Conservation (phyloP, 2,329 filamentous ascomycete species). For the Onygenales sp. region DNA sequence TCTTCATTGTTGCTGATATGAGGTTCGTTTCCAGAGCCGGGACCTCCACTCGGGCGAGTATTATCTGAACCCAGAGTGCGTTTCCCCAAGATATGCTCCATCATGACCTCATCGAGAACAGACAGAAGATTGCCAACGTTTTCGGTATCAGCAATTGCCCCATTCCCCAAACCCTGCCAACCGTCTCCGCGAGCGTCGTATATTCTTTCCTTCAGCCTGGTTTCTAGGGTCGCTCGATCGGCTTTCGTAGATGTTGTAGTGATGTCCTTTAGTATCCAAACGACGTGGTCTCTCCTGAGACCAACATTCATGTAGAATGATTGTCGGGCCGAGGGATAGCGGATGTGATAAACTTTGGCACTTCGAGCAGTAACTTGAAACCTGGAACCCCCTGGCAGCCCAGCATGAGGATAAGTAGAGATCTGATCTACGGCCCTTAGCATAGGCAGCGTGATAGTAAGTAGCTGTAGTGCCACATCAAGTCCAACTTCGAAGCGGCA, state of each 20-base stretch:
- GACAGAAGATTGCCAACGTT: slow-evolving; percentile 24
- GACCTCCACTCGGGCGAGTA: neutral
- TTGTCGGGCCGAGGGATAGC: slow-evolving; percentile 24
- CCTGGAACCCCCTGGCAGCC: slow-evolving; percentile 12
- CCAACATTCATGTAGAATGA: slow-evolving; percentile 23
- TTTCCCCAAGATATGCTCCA: slow-evolving; percentile 3
- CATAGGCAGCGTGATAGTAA: slow-evolving; percentile 29
- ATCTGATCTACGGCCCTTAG: slow-evolving; percentile 28
- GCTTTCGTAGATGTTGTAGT: slow-evolving; percentile 11
- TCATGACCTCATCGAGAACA: slow-evolving; percentile 9
- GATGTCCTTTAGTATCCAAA: slow-evolving; percentile 29
- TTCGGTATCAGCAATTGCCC: slow-evolving; percentile 24
- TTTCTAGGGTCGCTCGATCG: slow-evolving; percentile 12
- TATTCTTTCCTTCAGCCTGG: slow-evolving; percentile 21
- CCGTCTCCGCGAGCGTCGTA: slow-evolving; percentile 28
- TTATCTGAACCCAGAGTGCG: no score
- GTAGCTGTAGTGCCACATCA: slow-evolving; percentile 22
- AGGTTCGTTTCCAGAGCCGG: no score
- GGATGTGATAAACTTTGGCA: slow-evolving; percentile 25
- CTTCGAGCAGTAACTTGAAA: slow-evolving; percentile 27
- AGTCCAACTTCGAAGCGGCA: slow-evolving; percentile 19
- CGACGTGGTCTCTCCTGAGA: slow-evolving; percentile 18
- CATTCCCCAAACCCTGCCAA: slow-evolving; percentile 31
- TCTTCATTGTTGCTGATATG: neutral
- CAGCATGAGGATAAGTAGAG: slow-evolving; percentile 16